phyloP scores from a whole-genome alignment of 345 rosid genomes.

The Eucalyptus victrix region DNA sequence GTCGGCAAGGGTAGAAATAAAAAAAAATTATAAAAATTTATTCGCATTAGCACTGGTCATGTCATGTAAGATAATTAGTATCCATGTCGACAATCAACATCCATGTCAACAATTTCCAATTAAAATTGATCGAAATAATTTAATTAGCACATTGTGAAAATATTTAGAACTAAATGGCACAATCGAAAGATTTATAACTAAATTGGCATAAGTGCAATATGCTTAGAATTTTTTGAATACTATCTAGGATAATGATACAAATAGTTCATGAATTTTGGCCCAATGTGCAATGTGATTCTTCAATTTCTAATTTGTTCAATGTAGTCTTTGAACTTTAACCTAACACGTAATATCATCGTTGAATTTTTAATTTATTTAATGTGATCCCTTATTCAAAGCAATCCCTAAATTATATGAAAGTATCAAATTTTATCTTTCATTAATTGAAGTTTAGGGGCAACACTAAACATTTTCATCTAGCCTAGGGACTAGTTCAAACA shows the following conservation, averaged over 20 bases:
- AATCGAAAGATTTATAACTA: not conserved
- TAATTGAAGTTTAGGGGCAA: not conserved
- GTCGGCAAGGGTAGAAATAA: too few species aligned
- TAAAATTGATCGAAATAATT: too few species aligned
- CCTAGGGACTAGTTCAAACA: not conserved
- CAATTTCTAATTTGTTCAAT: too few species aligned
- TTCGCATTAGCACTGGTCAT: rapidly evolving
- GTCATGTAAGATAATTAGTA: not conserved
- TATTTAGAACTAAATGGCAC: not conserved
- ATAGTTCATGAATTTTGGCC: not conserved
- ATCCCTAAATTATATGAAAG: not conserved
- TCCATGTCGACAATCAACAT: not conserved
- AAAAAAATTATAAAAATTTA: too few species aligned
- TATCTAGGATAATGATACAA: not conserved
- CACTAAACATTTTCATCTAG: not conserved
- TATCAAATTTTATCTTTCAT: too few species aligned
- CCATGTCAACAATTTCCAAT: not conserved
- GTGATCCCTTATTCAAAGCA: not conserved
- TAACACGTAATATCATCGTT: too few species aligned
- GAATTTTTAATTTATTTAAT: too few species aligned
- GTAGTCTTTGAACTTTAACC: not conserved
- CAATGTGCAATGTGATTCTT: too few species aligned
- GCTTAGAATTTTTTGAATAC: not conserved
- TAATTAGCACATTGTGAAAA: not conserved
- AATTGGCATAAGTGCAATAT: not conserved